Evolutionary conservation across 2,329 filamentous ascomycete genomes (phyloP), one percentile per base, ranked within the genome.

Genomic region (Aspergillus japonicus): DNA sequence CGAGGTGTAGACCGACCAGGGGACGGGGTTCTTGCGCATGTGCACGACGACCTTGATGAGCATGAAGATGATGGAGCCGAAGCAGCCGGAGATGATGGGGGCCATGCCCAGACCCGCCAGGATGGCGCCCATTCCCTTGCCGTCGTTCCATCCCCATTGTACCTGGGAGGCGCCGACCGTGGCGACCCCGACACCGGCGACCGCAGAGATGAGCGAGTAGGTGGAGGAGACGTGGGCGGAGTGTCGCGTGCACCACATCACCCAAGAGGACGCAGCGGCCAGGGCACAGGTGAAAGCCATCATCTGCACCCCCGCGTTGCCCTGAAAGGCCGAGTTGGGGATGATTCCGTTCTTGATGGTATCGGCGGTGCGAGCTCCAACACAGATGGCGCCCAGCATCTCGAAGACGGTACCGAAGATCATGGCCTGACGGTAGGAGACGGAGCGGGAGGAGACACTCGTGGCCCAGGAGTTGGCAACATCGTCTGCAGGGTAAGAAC

Each of bases 401-500:
- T 91, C 88, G 75, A 90, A 90, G 63, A 90, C 75, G 50, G 84
- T 83, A 51, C 86, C 85, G 51, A 89, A 69, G 21, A 73, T 47
- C 71, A 73, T 73, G 24, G 71, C 71, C 64, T 72, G 70, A 16
- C 71, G 65, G 47, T 73, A 73, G 24, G 69, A 69, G 59, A 73
- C 66, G 65, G 90, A 92, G 56, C 90, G 80, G n/a, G 90, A 92
- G 21, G 90, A 92, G 60, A 93, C 89, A 69, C 85, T 89, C 68
- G 90, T 93, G 7, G 90, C 90, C 88, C 89, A 93, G 54, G 90
- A 81, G 78, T 94, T 94, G 71, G 90, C 90, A 59, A 94, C 90
- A 89, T 93, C 90, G 76, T 92, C 71, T 73, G 5, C 4, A 21
- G 1, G 6, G 14, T 1, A 19, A 11, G 50, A 44, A 35, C 14